Base-by-base conservation (phyloP, 768 basidiomycete genomes). In the Boletus fagicola region DNA sequence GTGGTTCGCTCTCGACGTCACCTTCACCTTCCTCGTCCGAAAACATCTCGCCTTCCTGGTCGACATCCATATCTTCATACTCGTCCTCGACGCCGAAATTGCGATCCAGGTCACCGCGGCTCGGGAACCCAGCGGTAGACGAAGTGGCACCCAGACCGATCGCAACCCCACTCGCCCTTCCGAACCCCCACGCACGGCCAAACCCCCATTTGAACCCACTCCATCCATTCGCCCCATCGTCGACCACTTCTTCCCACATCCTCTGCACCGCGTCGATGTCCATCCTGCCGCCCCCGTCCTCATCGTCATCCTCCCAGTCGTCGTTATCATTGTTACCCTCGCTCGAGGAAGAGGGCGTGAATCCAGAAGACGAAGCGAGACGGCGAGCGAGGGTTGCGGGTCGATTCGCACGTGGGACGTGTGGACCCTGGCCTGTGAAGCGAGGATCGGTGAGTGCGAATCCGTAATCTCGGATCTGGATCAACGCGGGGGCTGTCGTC, bases 381-480 rank as follows among this genome's bases (percentile, higher is more conserved):
- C 73, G 70, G 13, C 70, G 65, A 2, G 68, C 64, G 16, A 69
- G 67, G 15, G 67, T 24, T 0, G 69, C 56, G n/a, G 70, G 70
- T 26, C 74, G 74, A 47, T 76, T 78, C 3, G 70, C 62, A 4
- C 73, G 70, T 10, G 80, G 80, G 11, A 72, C 75, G 45, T 77
- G 67, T 12, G 74, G 64, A 12, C 80, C 81, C 2, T 60, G 59
- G 10, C 80, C 80, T 7, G 65, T 60, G 64, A 81, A 80, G 8
- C 81, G 76, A 16, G 65, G 70, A 67, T 83, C 82, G 6, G 69
- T 48, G 3, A 63, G 53, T 22, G 74, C 59, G 60, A 75, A 83
- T 12, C 75, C 81, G 60, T 74, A 83, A 63, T 83, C 81, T n/a
- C 80, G 77, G 28, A 83, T 79, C 53, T 76, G 76, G 63, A 80